Evolutionary conservation across 176 grass and related monocot genomes (phyloP).

Genomic region (Otatea glauca): DNA sequence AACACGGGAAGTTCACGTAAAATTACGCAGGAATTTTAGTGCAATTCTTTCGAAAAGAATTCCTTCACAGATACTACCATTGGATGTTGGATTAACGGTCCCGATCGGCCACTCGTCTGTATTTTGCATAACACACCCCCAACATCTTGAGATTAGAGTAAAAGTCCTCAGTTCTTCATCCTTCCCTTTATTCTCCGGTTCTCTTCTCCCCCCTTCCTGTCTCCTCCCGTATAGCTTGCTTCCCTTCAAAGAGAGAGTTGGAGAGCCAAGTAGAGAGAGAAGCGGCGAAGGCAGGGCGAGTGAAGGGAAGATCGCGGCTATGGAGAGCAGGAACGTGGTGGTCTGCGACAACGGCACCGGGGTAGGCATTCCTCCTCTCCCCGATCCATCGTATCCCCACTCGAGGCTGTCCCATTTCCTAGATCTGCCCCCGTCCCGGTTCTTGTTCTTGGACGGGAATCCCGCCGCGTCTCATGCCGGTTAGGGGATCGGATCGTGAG

Average conservation of each 20-base stretch:
- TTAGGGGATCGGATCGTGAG: background rate
- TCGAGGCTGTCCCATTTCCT: background rate
- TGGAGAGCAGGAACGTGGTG: slow-evolving; percentile 78
- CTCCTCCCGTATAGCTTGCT: background rate
- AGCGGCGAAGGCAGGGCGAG: background rate
- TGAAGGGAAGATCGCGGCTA: slow-evolving; percentile 12
- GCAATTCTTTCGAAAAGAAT: no score
- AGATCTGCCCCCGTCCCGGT: slow-evolving; percentile 5
- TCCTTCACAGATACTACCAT: no score
- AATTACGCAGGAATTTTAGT: no score
- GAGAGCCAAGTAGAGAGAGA: background rate
- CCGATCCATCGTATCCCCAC: background rate
- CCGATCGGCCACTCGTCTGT: no score
- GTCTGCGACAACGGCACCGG: slow-evolving; percentile 93
- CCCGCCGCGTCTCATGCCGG: background rate
- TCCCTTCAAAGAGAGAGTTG: background rate
- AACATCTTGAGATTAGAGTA: no score
- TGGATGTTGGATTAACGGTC: no score
- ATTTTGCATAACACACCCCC: background rate
- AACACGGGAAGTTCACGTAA: no score
- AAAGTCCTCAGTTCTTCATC: background rate
- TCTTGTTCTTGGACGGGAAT: background rate
- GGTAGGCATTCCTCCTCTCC: slow-evolving; percentile 40
- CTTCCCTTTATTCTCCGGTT: background rate
- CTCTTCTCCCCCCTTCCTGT: background rate